A percentile compares a stretch with the other conserved stretches of the same genome.
Evolutionary conservation across 306 rosid species (phyloP).

Genomic region (Leucaena leucocephala): DNA sequence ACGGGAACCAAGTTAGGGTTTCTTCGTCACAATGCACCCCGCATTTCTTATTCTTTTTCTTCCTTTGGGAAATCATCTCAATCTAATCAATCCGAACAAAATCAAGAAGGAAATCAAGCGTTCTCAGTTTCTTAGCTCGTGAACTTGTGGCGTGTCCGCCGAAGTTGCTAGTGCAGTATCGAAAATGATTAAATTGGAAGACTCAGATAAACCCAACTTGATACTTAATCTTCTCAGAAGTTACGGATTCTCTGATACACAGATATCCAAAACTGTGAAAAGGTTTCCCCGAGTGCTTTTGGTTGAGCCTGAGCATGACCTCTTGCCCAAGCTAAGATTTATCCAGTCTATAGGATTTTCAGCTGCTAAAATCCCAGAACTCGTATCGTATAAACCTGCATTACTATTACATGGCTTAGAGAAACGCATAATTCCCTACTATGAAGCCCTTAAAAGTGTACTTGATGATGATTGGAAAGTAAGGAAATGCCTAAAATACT

Average conservation of each 20-base stretch:
- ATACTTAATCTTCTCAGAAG: neutral
- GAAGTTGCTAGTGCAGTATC: conserved; percentile 18
- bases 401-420: conserved; percentile 4
- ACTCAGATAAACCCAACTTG: no score
- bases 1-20: neutral
- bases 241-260: conserved; percentile 39
- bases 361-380: conserved; percentile 27
- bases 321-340: conserved; percentile 50
- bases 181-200: neutral
- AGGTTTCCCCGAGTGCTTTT: conserved; percentile 8
- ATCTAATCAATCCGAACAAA: neutral
- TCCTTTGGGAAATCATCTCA: neutral
- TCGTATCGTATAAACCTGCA: neutral
- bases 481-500: no score
- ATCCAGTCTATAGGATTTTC: conserved; percentile 47
- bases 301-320: conserved; percentile 44
- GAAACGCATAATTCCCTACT: conserved; percentile 36
- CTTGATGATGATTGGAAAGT: conserved; percentile 29
- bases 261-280: conserved; percentile 30
- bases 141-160: conserved; percentile 40
- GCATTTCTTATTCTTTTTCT: neutral
- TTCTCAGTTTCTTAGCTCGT: conserved; percentile 40
- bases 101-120: neutral
- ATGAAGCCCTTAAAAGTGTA: conserved; percentile 26
- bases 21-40: neutral